Base-by-base conservation (phyloP, 495 filamentous ascomycete genomes). In the Glonium stellatum region DNA sequence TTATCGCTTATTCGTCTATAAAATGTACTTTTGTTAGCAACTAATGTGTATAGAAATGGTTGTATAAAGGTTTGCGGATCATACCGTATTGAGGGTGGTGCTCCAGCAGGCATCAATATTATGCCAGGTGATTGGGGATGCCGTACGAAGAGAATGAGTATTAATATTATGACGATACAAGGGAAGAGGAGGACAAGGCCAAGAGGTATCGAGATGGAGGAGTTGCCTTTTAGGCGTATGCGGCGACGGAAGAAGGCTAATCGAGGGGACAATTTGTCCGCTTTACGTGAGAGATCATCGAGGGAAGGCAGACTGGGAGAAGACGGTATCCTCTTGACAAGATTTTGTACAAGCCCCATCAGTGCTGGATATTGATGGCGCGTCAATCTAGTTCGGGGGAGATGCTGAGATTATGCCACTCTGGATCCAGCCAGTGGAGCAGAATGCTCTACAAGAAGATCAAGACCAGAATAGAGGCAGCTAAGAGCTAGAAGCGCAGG, bases 1-100 rank as follows among this genome's bases (percentile, higher is more conserved):
- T 92, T 86, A 76, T 99, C 93, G 75, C 88, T 96, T 64, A 99
- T 99, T 84, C 89, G 95, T 63, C 92, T 97, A 71, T 70, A 27
- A 11, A 18, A 21, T 12, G 42, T 31, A 6, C 6, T 31, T 31
- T 31, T 31, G 6, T 58, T 34, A 51, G 55, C 15, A 13, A 23
- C n/a, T n/a, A 31, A n/a, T 15, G 13, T 21, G 34, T 34, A 25
- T 37, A 19, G 21, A 4, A 13, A 22, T 3, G 4, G 35, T 46
- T 12, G 37, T 23, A 48, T 55, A 19, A 4, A 6, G 23, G 42
- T 18, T 13, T 18, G 12, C 13, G 2, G 39, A 11, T 76, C 82
- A 53, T 81, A 96, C 90, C 92, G 85, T 72, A 98, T 96, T 49
- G 87, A 82, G 42, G 95, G 93, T 64, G 93, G 95, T 46, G 89